phyloP scores from a whole-genome alignment of 768 basidiomycete species.

The Agaricus sinodeliciosus region DNA sequence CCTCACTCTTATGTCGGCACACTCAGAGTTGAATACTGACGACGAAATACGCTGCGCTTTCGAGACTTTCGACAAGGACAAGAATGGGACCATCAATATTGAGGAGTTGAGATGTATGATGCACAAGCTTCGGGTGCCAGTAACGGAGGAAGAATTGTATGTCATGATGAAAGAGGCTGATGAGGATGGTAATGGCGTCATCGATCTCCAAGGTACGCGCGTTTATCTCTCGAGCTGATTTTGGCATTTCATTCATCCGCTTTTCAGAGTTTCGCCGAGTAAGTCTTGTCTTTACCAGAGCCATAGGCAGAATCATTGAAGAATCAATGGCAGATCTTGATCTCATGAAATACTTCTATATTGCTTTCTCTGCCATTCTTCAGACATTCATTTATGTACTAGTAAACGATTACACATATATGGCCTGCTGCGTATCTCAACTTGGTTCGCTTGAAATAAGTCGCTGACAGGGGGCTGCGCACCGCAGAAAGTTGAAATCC shows the following conservation, averaged over 20 bases:
- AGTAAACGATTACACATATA: neutral
- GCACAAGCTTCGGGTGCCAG: slow-evolving; percentile 80
- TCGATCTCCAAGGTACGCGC: slow-evolving; percentile 62
- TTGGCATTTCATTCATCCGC: neutral
- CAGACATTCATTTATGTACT: neutral
- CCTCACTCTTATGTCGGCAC: slow-evolving; percentile 72
- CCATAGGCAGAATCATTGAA: too few relatives aligned
- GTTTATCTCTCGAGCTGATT: neutral
- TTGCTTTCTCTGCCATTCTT: neutral
- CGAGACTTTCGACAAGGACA: slow-evolving; percentile 96
- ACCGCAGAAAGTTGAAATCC: too few relatives aligned
- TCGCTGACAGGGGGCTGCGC: too few relatives aligned
- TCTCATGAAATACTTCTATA: neutral
- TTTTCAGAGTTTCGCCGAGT: slow-evolving; percentile 11
- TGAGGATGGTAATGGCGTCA: slow-evolving; percentile 76
- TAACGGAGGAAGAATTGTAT: slow-evolving; percentile 72
- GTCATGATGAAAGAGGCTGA: slow-evolving; percentile 95
- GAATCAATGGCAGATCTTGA: neutral
- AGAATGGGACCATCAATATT: slow-evolving; percentile 83
- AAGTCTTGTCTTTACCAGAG: neutral
- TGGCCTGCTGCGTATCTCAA: neutral
- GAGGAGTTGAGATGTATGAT: slow-evolving; percentile 88
- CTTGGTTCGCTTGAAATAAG: too few relatives aligned
- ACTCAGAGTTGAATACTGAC: slow-evolving; percentile 48
- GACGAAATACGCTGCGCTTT: slow-evolving; percentile 97